Base-by-base conservation (phyloP, 768 basidiomycete genomes). In the Xerocomellus intermedius region DNA sequence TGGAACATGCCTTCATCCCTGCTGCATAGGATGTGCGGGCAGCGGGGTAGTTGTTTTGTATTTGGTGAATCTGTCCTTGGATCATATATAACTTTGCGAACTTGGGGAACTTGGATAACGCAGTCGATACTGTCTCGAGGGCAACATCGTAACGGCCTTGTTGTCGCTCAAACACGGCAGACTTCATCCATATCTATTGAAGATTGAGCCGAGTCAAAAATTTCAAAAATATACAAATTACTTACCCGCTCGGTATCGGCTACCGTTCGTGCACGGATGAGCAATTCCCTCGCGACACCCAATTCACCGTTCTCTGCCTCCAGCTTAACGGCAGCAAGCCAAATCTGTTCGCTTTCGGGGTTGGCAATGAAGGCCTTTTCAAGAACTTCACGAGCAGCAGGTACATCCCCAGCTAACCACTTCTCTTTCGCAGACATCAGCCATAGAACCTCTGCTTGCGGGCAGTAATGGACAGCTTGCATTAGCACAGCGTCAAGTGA, bases 381-480 rank as follows among this genome's bases (percentile, higher is more conserved):
- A 14, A 98, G 84, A 14, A 96, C 89, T 60, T 86, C 84, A 35
- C 94, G 88, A 2, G 97, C 93, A n/a, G 86, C 89, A 2, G 87
- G 83, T 14, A 98, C 91, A 64, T 98, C 91, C 8, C 91, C 91
- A 12, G 79, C 76, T 16, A 93, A 67, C 96, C 96, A 99, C 69
- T 93, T 91, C 75, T 98, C 96, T 73, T 99, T 99, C 4, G 96
- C 97, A 48, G 87, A 83, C 94, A 98, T 98, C 32, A 98, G 80
- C 97, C 97, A 98, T 6, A 99, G 77, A 0, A 94, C 90, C 70
- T 98, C 96, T 2, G 94, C 95, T 61, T 94, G 92, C 0, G 96
- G 97, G 63, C 94, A 96, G 66, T 94, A 86, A 51, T 88, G 79
- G 24, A 95, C 93, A 0, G 96, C 94, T 32, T 87, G 82, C 42